These are phyloP conservation scores for Cryptococcus jaspeensis DNA, from an alignment of 1,284 basidiomycete species.

Conservation along the genomic window DNA sequence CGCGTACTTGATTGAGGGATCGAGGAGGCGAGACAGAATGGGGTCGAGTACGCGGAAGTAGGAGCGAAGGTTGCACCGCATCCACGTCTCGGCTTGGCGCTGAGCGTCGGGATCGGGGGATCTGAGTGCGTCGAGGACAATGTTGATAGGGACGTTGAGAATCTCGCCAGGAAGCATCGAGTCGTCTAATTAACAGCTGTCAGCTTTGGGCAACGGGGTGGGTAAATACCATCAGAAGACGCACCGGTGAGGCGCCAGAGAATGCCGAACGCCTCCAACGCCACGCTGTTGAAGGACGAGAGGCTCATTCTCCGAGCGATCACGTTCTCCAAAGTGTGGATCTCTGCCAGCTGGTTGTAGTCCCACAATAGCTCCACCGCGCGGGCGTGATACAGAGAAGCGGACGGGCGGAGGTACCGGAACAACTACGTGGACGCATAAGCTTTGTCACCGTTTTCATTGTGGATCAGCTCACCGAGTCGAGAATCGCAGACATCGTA, in stretches of 20 bases:
- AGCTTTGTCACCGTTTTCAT: conserved; percentile 4
- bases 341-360: conserved; percentile 39
- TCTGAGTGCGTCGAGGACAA: conserved; percentile 78
- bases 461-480: conserved; percentile 24
- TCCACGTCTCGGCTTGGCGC: conserved; percentile 87
- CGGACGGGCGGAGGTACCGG: conserved; percentile 67
- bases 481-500: conserved; percentile 31
- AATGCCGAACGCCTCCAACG: conserved; percentile 85
- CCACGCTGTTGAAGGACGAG: conserved; percentile 44
- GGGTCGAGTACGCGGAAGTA: conserved; percentile 87
- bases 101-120: conserved; percentile 69
- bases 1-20: conserved; percentile 52
- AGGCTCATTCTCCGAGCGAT: conserved; percentile 54
- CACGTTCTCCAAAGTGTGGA: conserved; percentile 61
- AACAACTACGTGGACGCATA: conserved; percentile 59
- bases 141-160: conserved; percentile 81
- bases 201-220: conserved; percentile 2
- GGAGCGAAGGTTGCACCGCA: conserved; percentile 87
- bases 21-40: conserved; percentile 72
- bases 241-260: conserved; percentile 85
- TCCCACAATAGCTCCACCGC: conserved; percentile 84
- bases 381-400: conserved; percentile 73
- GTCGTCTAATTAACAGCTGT: conserved; percentile 63
- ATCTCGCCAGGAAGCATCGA: conserved; percentile 72
- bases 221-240: conserved; percentile 18